Evolutionary conservation across 805 yeast species (phyloP), one percentile per base, ranked within the genome.

Genomic region (Metschnikowia corniflorae): DNA sequence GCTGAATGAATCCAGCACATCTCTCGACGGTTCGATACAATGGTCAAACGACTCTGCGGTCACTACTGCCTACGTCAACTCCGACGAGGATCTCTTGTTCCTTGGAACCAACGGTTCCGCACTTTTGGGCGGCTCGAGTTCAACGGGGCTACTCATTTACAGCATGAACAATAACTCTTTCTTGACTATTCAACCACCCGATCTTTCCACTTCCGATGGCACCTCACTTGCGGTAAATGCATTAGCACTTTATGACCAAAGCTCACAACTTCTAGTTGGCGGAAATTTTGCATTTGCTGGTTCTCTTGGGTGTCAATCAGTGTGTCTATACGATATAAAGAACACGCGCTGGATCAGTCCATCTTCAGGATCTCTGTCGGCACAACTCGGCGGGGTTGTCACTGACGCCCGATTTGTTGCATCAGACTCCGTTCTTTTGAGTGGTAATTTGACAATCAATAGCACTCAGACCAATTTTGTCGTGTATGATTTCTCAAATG

Each of bases 211-310:
- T 8, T 60, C 63, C 4, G 60, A 64, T n/a, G 68, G 78, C 10
- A 65, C 66, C 10, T 56, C 75, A 1, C 56, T 65, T 15, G 30
- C 43, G 8, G 60, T 68, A n/a, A 65, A 61, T 37, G 47, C 68
- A 5, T 49, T 68, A 36, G 70, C 55, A 4, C 52, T 56, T 23
- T 58, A 60, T 40, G 68, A 63, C 29, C 49, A 52, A 17, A 53
- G 47, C 5, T 45, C 53, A n/a, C 47, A 53, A 33, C 59, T 87
- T 18, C 65, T 80, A 20, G 85, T 85, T 9, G 95, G 84, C 26
- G 96, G 97, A 16, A 67, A 73, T 28, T 87, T 85, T 54, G 71
- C 68, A 15, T 55, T 66, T 15, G 80, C 84, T 2, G 80, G 82
- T 0, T 62, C 75, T 4, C 60, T 72, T 21, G 57, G 61, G 17